phyloP scores from a whole-genome alignment of 371 early-diverging fungal species.

The Rhizopus arrhizus region DNA sequence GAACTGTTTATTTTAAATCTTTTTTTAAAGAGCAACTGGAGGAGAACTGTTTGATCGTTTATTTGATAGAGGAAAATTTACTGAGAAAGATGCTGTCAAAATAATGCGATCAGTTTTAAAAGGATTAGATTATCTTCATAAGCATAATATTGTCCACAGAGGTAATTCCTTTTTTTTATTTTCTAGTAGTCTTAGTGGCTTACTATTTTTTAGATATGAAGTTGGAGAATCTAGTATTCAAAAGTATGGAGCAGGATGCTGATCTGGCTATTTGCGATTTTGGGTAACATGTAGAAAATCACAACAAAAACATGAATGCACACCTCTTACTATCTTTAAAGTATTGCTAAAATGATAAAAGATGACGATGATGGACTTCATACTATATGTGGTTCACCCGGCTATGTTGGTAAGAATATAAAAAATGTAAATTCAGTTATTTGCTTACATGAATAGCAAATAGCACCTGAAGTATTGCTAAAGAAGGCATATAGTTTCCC shows the following conservation, averaged over 20 bases:
- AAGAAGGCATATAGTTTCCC: constrained; percentile 71
- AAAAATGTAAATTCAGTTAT: not conserved
- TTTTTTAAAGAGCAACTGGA: constrained; percentile 62
- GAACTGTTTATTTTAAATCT: too few relatives aligned
- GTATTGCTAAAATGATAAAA: constrained; percentile 52
- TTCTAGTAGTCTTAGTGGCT: not conserved
- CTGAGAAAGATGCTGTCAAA: constrained; percentile 81
- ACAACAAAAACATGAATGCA: not conserved
- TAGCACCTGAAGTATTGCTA: constrained; percentile 83
- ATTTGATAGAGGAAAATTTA: constrained; percentile 78
- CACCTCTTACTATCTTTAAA: constrained; percentile 13
- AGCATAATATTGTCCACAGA: constrained; percentile 68
- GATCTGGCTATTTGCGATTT: constrained; percentile 66
- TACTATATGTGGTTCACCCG: constrained; percentile 63
- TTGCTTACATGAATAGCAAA: not conserved
- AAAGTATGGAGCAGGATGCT: constrained; percentile 56
- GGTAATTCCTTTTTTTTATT: constrained; percentile 36
- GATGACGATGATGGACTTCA: constrained; percentile 55
- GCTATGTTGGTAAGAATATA: constrained; percentile 39
- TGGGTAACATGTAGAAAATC: constrained; percentile 44
- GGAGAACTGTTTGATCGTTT: constrained; percentile 92
- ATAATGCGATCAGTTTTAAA: constrained; percentile 64
- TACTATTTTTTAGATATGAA: constrained; percentile 61
- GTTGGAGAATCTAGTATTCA: constrained; percentile 78
- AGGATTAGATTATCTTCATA: constrained; percentile 71